phyloP scores from a whole-genome alignment of 192 early-diverging fungal genomes.

The Allomyces arbusculus region DNA sequence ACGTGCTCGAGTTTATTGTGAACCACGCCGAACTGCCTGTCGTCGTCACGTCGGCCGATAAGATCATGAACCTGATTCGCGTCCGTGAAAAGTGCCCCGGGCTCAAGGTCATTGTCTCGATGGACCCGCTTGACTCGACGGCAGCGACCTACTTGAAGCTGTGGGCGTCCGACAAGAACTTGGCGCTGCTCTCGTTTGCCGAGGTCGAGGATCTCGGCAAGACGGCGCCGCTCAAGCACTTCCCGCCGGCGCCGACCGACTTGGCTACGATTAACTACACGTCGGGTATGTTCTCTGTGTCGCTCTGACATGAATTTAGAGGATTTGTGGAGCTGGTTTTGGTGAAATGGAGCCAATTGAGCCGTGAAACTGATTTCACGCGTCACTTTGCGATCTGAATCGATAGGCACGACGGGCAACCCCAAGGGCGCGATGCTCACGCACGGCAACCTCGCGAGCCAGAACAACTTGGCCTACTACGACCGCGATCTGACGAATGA shows the following conservation, averaged over 20 bases:
- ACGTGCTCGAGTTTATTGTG: slow-evolving; percentile 63
- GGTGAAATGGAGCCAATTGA: too few relatives aligned
- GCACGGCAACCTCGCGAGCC: slow-evolving; percentile 46
- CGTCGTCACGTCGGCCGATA: slow-evolving; percentile 41
- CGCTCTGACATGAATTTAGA: too few relatives aligned
- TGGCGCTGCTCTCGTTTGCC: slow-evolving; percentile 34
- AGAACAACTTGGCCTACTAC: neutral
- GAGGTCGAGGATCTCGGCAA: slow-evolving; percentile 43
- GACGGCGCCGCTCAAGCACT: slow-evolving; percentile 17
- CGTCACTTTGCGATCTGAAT: too few relatives aligned
- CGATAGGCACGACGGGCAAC: slow-evolving; percentile 47
- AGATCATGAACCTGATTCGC: slow-evolving; percentile 35
- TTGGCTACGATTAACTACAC: slow-evolving; percentile 55
- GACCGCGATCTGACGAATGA: neutral
- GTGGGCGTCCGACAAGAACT: slow-evolving; percentile 38
- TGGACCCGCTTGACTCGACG: slow-evolving; percentile 39
- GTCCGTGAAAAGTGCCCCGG: slow-evolving; percentile 34
- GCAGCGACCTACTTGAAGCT: slow-evolving; percentile 14
- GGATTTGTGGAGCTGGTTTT: too few relatives aligned
- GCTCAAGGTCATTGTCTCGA: slow-evolving; percentile 51
- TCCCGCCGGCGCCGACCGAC: slow-evolving; percentile 40
- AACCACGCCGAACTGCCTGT: slow-evolving; percentile 60
- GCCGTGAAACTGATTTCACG: too few relatives aligned
- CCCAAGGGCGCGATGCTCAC: slow-evolving; percentile 76
- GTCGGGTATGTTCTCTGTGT: slow-evolving; percentile 10